Conservation (phyloP, 108 stramenopile genomes). For the Stephanodiscus minutulus region DNA sequence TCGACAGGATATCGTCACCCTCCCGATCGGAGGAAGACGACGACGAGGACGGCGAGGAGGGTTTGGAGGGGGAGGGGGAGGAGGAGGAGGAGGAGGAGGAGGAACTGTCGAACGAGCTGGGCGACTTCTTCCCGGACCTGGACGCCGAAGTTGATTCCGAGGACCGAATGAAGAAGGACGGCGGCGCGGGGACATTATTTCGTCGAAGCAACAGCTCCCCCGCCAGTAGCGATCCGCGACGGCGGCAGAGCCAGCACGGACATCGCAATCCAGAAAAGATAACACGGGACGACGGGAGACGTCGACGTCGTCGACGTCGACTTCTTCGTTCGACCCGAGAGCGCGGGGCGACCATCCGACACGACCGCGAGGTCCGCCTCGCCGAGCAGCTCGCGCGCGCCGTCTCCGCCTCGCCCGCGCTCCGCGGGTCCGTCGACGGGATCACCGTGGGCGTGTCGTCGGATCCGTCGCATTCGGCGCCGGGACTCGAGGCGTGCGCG, state of each 20-base stretch:
- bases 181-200: too few species aligned
- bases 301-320: not conserved
- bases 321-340: not conserved
- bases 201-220: too few species aligned
- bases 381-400: constrained; percentile 48
- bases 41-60: too few species aligned
- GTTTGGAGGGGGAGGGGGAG: not conserved
- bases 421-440: constrained; percentile 55
- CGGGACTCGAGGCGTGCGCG: constrained; percentile 69
- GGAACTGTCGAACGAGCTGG: too few species aligned
- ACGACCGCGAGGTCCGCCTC: constrained; percentile 26
- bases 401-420: constrained; percentile 37
- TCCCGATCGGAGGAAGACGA: not conserved
- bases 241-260: too few species aligned
- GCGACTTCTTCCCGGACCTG: too few species aligned
- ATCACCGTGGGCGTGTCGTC: constrained; percentile 58
- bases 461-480: constrained; percentile 56
- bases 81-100: not conserved
- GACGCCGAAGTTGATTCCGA: not conserved
- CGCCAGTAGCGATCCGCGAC: too few species aligned
- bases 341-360: constrained; percentile 2
- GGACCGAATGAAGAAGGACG: not conserved
- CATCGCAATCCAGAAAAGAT: too few species aligned
- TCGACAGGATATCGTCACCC: constrained; percentile 45
- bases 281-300: too few species aligned